Evolutionary conservation across 2,329 filamentous ascomycete genomes (phyloP).

Genomic region (Biscogniauxia marginata): DNA sequence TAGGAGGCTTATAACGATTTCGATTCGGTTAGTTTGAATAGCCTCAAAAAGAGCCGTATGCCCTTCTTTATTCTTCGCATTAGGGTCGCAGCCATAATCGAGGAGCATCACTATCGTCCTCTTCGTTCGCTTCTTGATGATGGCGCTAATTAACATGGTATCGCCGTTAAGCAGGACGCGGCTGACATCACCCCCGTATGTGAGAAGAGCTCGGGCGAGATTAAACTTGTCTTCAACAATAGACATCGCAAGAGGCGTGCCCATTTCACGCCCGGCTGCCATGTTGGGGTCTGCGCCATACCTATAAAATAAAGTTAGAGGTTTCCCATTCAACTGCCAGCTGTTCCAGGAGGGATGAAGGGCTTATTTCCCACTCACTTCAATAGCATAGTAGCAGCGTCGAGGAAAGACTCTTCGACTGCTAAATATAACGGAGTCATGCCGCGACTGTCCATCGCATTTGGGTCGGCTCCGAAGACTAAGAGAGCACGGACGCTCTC

Average conservation of each 20-base stretch:
- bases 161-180: constrained; percentile 54
- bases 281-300: constrained; percentile 62
- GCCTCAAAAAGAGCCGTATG: constrained; percentile 64
- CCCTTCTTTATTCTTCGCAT: constrained; percentile 59
- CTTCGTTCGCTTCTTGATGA: constrained; percentile 56
- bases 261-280: constrained; percentile 46
- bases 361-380: constrained; percentile 36
- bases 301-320: background rate
- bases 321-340: background rate
- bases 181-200: constrained; percentile 60
- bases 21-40: constrained; percentile 55
- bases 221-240: constrained; percentile 52
- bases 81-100: constrained; percentile 57
- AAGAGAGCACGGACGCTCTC: constrained; percentile 56
- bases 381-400: constrained; percentile 57
- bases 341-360: background rate
- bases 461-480: constrained; percentile 57
- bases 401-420: constrained; percentile 52
- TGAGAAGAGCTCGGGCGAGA: constrained; percentile 58
- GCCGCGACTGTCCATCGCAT: constrained; percentile 47
- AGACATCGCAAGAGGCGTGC: constrained; percentile 55
- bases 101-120: constrained; percentile 59
- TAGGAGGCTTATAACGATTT: constrained; percentile 49
- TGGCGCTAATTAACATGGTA: constrained; percentile 58
- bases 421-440: constrained; percentile 51